Evolutionary conservation across 1,284 basidiomycete species (phyloP).

Genomic region (Boletus austroedulis): DNA sequence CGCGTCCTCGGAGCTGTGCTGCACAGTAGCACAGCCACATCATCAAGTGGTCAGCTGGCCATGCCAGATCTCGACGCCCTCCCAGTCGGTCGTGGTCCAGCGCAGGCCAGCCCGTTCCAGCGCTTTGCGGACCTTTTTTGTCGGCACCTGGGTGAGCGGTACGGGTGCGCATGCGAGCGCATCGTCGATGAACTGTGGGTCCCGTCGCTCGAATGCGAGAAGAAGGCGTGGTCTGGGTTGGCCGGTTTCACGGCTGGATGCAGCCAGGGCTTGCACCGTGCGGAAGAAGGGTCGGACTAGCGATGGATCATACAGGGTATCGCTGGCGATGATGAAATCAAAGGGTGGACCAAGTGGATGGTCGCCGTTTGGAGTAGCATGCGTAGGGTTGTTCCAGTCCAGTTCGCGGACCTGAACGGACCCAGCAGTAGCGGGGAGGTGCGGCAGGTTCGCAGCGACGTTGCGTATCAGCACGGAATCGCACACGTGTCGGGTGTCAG

Average conservation of each 20-base stretch:
- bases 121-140: conserved; percentile 58
- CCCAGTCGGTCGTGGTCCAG: conserved; percentile 73
- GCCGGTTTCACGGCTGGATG: conserved; percentile 27
- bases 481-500: conserved; percentile 74
- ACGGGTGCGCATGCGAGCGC: conserved; percentile 55
- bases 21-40: conserved; percentile 25
- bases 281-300: conserved; percentile 71
- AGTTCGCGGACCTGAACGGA: conserved; percentile 40
- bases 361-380: conserved; percentile 25
- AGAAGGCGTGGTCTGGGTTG: conserved; percentile 49
- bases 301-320: conserved; percentile 73
- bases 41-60: conserved; percentile 3
- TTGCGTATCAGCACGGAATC: conserved; percentile 66
- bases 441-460: conserved; percentile 49
- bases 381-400: conserved; percentile 43
- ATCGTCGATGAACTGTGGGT: conserved; percentile 60
- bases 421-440: conserved; percentile 52
- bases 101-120: conserved; percentile 54
- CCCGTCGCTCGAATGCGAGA: conserved; percentile 75
- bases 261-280: conserved; percentile 57
- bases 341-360: conserved; percentile 50
- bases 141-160: conserved; percentile 55
- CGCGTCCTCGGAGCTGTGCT: no score
- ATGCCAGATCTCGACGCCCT: conserved; percentile 72
- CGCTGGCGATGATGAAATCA: conserved; percentile 81